Evolutionary conservation across 768 basidiomycete genomes (phyloP), one percentile per base, ranked within the genome.

Genomic region (Mycena polygramma): DNA sequence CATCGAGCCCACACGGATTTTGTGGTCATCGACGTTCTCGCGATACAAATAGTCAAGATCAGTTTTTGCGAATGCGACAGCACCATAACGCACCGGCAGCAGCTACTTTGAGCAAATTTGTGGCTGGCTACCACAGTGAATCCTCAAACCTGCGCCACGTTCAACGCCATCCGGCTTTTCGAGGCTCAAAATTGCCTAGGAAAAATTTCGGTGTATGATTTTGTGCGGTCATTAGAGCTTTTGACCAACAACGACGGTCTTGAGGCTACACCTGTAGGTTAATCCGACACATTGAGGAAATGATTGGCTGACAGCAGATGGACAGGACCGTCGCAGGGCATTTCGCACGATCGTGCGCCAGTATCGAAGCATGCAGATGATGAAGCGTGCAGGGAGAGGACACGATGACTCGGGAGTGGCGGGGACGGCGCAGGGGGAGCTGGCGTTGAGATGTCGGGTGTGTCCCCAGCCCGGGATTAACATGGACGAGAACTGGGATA

Each of bases 381-480:
- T 39, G 35, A 63, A 64, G 53, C 15, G 54, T 24, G 60, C 68
- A 4, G 62, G 68, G 1, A 20, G 67, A 7, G 68, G 54, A 10
- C 68, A 63, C 46, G 46, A 51, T n/a, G 55, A 55, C 4, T n/a
- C 20, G 5, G 71, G 71, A 3, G 51, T 69, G 17, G 15, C 10
- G 4, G 61, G 54, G 0, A 67, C 65, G 1, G 13, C 19, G 20
- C 39, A 58, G 45, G 71, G 69, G 8, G 67, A 55, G 22, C 30
- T 63, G 1, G 71, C 69, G 4, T 11, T 73, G 11, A 14, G 7
- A 14, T 73, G 71, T 41, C 62, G 52, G 11, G 69, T 57, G 4
- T 73, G 71, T 35, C 71, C 71, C 0, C 30, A 70, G 11, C 71
- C 71, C 6, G 63, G 37, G 1, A 51, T n/a, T 1, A 72, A 72